A percentile compares a stretch with the other conserved stretches of the same genome.
These are phyloP conservation scores for Trichoderma gamsii DNA, from an alignment of 495 filamentous ascomycete species.

Conservation along the genomic window DNA sequence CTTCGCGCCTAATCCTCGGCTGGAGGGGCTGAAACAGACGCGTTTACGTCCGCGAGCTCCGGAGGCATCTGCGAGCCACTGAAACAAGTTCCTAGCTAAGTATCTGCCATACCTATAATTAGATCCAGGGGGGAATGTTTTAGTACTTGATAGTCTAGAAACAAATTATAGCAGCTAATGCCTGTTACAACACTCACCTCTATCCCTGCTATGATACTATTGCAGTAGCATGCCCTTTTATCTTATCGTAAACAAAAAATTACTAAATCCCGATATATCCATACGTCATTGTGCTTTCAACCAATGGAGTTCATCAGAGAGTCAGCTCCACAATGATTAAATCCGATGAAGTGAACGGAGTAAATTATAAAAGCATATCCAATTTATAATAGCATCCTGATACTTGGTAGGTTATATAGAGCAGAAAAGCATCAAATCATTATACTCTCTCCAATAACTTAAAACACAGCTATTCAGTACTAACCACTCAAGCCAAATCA, in stretches of 20 bases:
- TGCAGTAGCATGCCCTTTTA: not conserved
- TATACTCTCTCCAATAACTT: no score
- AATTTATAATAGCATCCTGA: no score
- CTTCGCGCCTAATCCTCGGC: constrained; percentile 9
- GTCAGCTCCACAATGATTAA: not conserved
- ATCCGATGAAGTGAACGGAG: not conserved
- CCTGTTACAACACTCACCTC: not conserved
- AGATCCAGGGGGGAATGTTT: not conserved
- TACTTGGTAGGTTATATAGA: no score
- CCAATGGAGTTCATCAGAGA: not conserved
- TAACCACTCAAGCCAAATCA: not conserved
- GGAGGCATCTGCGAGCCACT: not conserved
- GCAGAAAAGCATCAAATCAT: no score
- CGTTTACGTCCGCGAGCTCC: not conserved
- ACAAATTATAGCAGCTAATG: no score
- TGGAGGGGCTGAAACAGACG: not conserved
- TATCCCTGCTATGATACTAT: not conserved
- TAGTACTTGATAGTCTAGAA: no score
- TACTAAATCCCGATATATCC: not conserved
- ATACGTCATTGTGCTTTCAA: not conserved
- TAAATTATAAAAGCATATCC: not conserved
- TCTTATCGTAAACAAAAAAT: not conserved
- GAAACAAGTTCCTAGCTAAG: not conserved
- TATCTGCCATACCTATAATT: not conserved
- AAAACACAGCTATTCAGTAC: not conserved